Conservation (phyloP, 257 asterid species). For the Scutellaria galericulata region DNA sequence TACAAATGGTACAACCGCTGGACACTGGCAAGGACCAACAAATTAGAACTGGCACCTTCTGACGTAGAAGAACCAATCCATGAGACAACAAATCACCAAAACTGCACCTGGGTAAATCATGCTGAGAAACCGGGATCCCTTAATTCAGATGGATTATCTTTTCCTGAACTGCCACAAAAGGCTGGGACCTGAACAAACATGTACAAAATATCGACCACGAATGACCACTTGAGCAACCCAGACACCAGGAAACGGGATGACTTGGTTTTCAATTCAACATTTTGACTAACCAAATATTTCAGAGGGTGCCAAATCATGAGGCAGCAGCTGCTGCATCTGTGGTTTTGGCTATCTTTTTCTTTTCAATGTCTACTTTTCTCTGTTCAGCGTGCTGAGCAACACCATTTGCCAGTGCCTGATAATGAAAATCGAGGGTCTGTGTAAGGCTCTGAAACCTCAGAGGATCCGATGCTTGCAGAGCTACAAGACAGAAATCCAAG, state of each 20-base stretch:
- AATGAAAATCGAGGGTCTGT: slow-evolving; percentile 80
- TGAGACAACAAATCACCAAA: slow-evolving; percentile 32
- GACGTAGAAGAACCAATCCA: slow-evolving; percentile 45
- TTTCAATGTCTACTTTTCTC: slow-evolving; percentile 82
- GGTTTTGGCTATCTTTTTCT: slow-evolving; percentile 71
- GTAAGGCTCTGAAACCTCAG: slow-evolving; percentile 87
- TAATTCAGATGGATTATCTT: slow-evolving; percentile 7
- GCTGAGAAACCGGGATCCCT: slow-evolving; percentile 39
- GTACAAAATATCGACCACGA: slow-evolving; percentile 35
- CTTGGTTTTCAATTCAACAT: slow-evolving; percentile 42
- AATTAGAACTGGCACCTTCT: slow-evolving; percentile 40
- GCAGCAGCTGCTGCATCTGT: slow-evolving; percentile 54
- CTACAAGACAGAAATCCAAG: slow-evolving; percentile 46
- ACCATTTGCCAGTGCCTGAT: slow-evolving; percentile 88
- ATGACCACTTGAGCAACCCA: slow-evolving; percentile 40
- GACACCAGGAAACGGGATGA: slow-evolving; percentile 35
- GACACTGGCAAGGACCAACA: slow-evolving; percentile 35
- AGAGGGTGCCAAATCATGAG: slow-evolving; percentile 48
- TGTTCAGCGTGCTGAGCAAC: slow-evolving; percentile 95
- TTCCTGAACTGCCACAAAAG: slow-evolving; percentile 24
- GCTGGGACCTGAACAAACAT: slow-evolving; percentile 40
- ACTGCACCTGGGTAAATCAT: slow-evolving; percentile 33
- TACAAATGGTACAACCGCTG: slow-evolving; percentile 51
- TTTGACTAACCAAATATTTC: slow-evolving; percentile 48
- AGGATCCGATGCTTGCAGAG: slow-evolving; percentile 82